Evolutionary conservation across 2,329 filamentous ascomycete species (phyloP), one percentile per base, ranked within the genome.

Genomic region (Fusarium verrucosum): DNA sequence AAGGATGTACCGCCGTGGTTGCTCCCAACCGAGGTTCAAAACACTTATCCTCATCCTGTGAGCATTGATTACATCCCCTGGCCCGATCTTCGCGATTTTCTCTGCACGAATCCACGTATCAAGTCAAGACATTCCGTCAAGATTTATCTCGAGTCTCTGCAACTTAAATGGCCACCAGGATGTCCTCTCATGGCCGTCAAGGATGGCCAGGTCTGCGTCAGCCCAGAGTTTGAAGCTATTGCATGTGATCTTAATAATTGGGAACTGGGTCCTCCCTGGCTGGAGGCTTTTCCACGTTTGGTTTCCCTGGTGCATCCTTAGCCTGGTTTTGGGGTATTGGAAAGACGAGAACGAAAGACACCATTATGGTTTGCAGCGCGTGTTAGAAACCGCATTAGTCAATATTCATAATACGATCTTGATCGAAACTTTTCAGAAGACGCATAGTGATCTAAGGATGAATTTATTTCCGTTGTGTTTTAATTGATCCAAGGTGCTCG

Each of bases 61-160:
- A 68, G 64, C 52, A 66, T 71, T 8, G 69, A 71, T 32, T 71
- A 66, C 46, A 67, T 71, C 30, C 68, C 68, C 5, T 71, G 69
- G 69, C 69, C 68, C n/a, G 60, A 58, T 13, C 53, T 71, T 16
- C 65, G 69, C 19, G 62, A 71, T 32, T 70, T 55, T 45, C 51
- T 71, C 7, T 71, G 68, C 14, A 58, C 57, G 9, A 60, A 68
- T 43, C 64, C 62, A 28, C 52, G 62, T 22, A 41, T 57, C 17
- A 58, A 70, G 44, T 59, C 58, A 2, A 51, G 68, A 7, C 69
- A 71, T 35, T 69, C 68, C 0, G 66, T 68, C 17, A 69, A 67
- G 28, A 59, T 71, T 22, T 70, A 71, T 28, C 61, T 71, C 0
- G 58, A 65, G 10, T 71, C 68, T 3, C 26, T 71, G 6, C 57